These are phyloP conservation scores for Nothophoma quercina DNA, from an alignment of 2,329 filamentous ascomycete species.

Conservation along the genomic window DNA sequence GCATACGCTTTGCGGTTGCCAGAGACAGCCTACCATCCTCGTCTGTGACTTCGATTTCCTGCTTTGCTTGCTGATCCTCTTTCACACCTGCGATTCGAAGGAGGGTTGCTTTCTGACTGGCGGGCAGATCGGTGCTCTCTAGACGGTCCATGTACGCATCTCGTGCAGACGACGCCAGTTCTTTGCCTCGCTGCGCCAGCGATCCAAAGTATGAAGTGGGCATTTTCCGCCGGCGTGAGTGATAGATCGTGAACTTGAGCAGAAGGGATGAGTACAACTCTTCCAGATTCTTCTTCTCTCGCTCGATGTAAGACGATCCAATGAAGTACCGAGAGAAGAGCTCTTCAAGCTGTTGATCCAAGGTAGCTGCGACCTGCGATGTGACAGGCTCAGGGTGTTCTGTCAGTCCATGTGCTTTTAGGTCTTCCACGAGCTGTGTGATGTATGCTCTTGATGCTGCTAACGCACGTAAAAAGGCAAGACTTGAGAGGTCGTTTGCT, in stretches of 20 bases:
- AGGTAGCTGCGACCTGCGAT: conserved; percentile 75
- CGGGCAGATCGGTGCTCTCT: conserved; percentile 85
- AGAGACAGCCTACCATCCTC: conserved; percentile 85
- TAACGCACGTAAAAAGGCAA: conserved; percentile 88
- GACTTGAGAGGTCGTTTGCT: conserved; percentile 86
- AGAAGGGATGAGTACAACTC: conserved; percentile 89
- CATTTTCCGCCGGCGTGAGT: conserved; percentile 85
- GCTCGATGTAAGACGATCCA: conserved; percentile 70
- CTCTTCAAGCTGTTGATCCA: conserved; percentile 74
- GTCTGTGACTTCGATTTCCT: conserved; percentile 89
- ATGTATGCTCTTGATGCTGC: conserved; percentile 93
- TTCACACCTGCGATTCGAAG: conserved; percentile 84
- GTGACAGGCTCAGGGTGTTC: conserved; percentile 94
- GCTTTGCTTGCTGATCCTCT: conserved; percentile 77
- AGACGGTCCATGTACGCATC: conserved; percentile 90
- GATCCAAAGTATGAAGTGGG: conserved; percentile 93
- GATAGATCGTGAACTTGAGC: conserved; percentile 97
- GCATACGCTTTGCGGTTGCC: conserved; percentile 93
- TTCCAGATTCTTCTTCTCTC: conserved; percentile 72
- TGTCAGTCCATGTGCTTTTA: conserved; percentile 92
- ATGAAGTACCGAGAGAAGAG: conserved; percentile 72
- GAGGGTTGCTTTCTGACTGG: conserved; percentile 89
- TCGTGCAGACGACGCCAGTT: conserved; percentile 84
- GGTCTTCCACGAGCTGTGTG: conserved; percentile 83
- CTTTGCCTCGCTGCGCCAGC: conserved; percentile 86